Percentiles rank a stretch among this genome's conserved stretches.
These are phyloP conservation scores for Kwoniella sp. DNA, from an alignment of 768 basidiomycete species.

Conservation along the genomic window DNA sequence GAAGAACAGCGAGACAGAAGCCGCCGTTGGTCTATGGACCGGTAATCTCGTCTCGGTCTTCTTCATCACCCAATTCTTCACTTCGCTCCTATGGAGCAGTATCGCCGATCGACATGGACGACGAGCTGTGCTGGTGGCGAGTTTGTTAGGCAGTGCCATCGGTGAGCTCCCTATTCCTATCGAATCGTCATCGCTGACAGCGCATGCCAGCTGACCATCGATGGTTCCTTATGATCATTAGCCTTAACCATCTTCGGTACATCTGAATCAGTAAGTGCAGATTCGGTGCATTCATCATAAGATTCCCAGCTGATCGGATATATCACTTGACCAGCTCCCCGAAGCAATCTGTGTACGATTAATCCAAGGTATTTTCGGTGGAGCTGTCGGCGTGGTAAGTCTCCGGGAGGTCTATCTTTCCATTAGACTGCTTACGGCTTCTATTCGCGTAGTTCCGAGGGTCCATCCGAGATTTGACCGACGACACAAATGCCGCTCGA, in stretches of 20 bases:
- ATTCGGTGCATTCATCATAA: conserved; percentile 54
- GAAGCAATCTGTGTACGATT: conserved; percentile 85
- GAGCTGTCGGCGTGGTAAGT: conserved; percentile 85
- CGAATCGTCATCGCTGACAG: not conserved
- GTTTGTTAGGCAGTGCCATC: conserved; percentile 67
- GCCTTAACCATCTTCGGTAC: conserved; percentile 55
- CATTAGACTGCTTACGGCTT: not conserved
- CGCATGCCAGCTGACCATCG: conserved; percentile 9
- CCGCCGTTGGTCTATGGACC: conserved; percentile 83
- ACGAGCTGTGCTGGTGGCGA: conserved; percentile 78
- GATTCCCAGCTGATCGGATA: conserved; percentile 65
- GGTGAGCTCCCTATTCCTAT: conserved; percentile 27
- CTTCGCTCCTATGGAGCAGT: conserved; percentile 94
- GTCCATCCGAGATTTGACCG: conserved; percentile 81
- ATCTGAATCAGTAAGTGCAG: conserved; percentile 48
- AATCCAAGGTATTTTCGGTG: conserved; percentile 87
- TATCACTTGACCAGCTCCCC: conserved; percentile 64
- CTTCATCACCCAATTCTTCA: conserved; percentile 94
- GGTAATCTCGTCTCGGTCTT: conserved; percentile 92
- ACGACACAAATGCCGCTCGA: conserved; percentile 86
- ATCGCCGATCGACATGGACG: conserved; percentile 88
- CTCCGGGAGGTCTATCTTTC: not conserved
- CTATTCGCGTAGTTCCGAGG: conserved; percentile 61
- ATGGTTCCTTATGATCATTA: conserved; percentile 3
- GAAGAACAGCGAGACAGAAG: conserved; percentile 71